Evolutionary conservation across 1,284 basidiomycete species (phyloP).

Genomic region (Paramarasmius palmivorus): DNA sequence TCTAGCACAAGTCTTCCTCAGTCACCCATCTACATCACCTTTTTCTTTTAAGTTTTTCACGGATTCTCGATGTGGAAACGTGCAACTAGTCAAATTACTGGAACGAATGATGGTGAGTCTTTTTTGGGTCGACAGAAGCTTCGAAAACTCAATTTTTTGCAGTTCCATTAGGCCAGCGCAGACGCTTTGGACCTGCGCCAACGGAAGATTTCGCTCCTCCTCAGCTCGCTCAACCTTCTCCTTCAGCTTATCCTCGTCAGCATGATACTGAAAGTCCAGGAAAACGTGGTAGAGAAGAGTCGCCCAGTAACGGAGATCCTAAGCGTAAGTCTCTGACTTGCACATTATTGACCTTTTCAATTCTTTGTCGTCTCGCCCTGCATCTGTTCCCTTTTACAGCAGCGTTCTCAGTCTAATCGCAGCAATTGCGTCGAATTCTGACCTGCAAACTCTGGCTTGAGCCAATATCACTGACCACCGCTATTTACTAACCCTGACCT

Average conservation of each 20-base stretch:
- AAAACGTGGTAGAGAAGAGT: conserved; percentile 62
- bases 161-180: conserved; percentile 82
- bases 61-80: conserved; percentile 76
- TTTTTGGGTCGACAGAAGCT: too few relatives aligned
- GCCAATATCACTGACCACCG: conserved; percentile 46
- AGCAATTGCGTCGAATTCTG: conserved; percentile 28
- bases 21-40: background rate
- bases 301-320: conserved; percentile 49
- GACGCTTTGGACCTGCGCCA: conserved; percentile 86
- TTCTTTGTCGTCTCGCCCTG: conserved; percentile 22
- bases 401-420: conserved; percentile 18
- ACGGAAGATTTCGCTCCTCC: conserved; percentile 73
- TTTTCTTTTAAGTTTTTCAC: background rate
- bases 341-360: conserved; percentile 29
- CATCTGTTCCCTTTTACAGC: conserved; percentile 25
- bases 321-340: conserved; percentile 50
- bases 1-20: background rate
- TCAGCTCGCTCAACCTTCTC: conserved; percentile 82
- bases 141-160: conserved; percentile 22
- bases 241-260: conserved; percentile 77
- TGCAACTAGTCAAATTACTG: conserved; percentile 79
- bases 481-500: conserved; percentile 57
- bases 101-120: conserved; percentile 75
- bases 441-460: conserved; percentile 31
- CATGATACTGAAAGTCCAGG: conserved; percentile 55